Evolutionary conservation across 2,329 filamentous ascomycete genomes (phyloP).

Genomic region (Colletotrichum abscissum): DNA sequence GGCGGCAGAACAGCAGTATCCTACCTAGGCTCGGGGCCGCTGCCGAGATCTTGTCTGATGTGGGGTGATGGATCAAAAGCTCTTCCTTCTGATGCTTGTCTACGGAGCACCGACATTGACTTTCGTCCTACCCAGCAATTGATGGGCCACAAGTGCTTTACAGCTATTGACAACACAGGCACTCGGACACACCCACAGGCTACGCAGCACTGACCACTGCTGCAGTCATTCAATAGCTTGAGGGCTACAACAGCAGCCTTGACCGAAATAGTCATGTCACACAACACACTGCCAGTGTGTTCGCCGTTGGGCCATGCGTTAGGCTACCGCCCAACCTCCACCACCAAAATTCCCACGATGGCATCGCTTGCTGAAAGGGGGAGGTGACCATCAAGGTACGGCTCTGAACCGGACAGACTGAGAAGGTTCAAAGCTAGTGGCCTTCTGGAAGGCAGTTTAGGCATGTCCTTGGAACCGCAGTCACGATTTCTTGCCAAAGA

Average conservation of each 20-base stretch:
- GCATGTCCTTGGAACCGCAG: not conserved
- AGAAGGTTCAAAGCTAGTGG: not conserved
- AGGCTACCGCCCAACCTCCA: too few relatives aligned
- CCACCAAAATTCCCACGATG: not conserved
- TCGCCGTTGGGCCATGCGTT: not conserved
- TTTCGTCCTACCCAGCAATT: too few relatives aligned
- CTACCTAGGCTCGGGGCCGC: not conserved
- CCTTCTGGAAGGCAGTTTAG: conserved; percentile 5
- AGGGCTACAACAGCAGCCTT: not conserved
- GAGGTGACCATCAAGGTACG: conserved; percentile 20
- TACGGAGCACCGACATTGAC: not conserved
- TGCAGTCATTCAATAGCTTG: not conserved
- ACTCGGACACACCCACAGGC: too few relatives aligned
- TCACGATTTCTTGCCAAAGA: not conserved
- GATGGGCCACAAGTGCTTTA: too few relatives aligned
- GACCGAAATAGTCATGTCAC: not conserved
- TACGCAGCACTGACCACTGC: not conserved
- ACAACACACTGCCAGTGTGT: not conserved
- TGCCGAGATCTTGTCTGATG: not conserved
- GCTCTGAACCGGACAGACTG: not conserved
- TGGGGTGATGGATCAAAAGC: not conserved
- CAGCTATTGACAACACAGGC: not conserved
- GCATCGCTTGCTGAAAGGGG: conserved; percentile 2
- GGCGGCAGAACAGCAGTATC: not conserved
- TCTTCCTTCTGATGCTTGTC: not conserved